phyloP scores from a whole-genome alignment of 441 rosid species.

The Pelargonium fulgidum region DNA sequence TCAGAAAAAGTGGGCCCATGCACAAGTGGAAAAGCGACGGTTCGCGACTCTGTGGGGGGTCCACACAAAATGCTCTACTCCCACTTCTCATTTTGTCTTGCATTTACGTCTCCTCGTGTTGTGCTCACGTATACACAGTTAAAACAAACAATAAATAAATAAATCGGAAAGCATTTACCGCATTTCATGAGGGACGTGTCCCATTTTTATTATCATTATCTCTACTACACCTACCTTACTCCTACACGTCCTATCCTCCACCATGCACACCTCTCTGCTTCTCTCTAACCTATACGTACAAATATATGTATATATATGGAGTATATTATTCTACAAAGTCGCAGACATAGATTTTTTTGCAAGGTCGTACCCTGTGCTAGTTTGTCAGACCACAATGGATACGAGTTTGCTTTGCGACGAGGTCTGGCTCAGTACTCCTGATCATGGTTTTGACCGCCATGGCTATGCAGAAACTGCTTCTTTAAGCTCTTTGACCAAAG shows the following conservation, averaged over 20 bases:
- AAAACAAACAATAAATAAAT: constrained; percentile 19
- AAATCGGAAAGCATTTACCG: constrained; percentile 53
- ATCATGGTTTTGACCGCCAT: constrained; percentile 12
- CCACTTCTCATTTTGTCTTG: too few species aligned
- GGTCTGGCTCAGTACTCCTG: constrained; percentile 39
- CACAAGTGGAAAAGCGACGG: too few species aligned
- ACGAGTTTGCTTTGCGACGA: constrained; percentile 62
- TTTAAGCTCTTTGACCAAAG: constrained; percentile 24
- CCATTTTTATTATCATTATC: constrained; percentile 12
- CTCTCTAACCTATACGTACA: not conserved
- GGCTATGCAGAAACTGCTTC: not conserved
- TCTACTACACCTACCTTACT: not conserved
- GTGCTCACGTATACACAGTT: constrained; percentile 11
- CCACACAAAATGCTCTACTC: too few species aligned
- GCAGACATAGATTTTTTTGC: not conserved
- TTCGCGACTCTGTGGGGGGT: too few species aligned
- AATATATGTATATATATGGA: not conserved
- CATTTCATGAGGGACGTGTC: constrained; percentile 67
- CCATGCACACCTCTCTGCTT: not conserved
- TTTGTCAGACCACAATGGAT: constrained; percentile 33
- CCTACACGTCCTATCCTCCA: not conserved
- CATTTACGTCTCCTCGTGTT: too few species aligned
- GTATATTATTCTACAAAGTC: not conserved
- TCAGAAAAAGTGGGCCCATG: too few species aligned
- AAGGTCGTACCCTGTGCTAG: not conserved